A percentile compares a stretch with the other conserved stretches of the same genome.
phyloP scores from a whole-genome alignment of 768 basidiomycete genomes.

The Tricholoma matsutake region DNA sequence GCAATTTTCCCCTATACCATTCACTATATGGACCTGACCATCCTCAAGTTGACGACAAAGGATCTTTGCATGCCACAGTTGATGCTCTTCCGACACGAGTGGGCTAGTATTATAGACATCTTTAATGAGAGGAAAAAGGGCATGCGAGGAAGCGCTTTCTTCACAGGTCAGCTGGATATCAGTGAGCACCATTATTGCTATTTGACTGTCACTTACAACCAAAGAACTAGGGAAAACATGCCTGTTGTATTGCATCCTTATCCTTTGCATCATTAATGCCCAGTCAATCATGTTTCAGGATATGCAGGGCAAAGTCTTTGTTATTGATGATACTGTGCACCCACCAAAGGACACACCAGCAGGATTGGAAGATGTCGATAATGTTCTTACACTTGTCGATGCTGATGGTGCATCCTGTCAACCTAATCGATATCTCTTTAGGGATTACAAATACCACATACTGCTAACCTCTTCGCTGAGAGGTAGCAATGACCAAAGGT shows the following conservation, averaged over 20 bases:
- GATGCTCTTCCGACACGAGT: background rate
- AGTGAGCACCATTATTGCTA: no score
- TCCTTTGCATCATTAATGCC: background rate
- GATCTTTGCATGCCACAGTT: background rate
- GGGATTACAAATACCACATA: background rate
- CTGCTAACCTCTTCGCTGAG: background rate
- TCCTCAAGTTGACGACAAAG: background rate
- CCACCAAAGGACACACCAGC: no score
- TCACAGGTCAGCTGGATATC: background rate
- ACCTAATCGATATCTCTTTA: background rate
- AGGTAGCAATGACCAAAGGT: background rate
- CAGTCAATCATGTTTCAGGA: background rate
- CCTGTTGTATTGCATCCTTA: background rate
- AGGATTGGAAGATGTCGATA: no score
- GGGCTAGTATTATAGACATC: background rate
- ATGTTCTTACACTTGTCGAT: background rate
- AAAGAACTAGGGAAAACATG: background rate
- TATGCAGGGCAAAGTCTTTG: background rate
- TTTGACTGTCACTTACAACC: background rate
- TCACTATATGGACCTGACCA: no score
- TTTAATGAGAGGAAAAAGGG: background rate
- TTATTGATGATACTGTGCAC: background rate
- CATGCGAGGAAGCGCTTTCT: background rate
- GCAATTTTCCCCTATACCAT: no score
- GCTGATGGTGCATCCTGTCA: background rate